These are phyloP conservation scores for Nakazawaea holstii DNA, from an alignment of 805 yeast genomes.

Conservation along the genomic window DNA sequence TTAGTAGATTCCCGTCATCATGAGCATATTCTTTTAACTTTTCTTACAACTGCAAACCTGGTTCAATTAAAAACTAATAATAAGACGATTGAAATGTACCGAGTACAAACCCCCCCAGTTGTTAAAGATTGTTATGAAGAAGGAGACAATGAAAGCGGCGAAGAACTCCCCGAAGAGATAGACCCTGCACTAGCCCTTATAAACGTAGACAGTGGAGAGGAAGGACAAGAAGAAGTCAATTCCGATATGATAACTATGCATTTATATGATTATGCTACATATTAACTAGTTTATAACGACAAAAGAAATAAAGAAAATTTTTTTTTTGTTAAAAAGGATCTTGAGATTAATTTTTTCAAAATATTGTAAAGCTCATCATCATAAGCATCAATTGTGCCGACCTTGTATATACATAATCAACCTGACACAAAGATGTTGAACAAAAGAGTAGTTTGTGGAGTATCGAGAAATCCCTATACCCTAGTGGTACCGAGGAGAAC, in stretches of 20 bases:
- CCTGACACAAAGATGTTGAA: background rate
- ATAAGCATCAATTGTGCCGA: background rate
- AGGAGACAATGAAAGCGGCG: background rate
- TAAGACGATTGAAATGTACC: too few relatives aligned
- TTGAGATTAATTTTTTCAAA: background rate
- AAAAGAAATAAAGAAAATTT: background rate
- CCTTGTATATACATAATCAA: background rate
- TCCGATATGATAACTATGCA: constrained; percentile 1
- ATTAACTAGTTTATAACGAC: background rate
- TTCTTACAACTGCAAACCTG: constrained; percentile 15
- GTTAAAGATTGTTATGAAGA: background rate
- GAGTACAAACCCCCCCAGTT: too few relatives aligned
- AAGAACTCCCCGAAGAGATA: background rate
- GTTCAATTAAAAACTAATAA: constrained; percentile 12
- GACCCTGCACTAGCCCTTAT: too few relatives aligned
- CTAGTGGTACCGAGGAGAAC: background rate
- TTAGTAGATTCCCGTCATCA: constrained; percentile 18
- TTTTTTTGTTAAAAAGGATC: background rate
- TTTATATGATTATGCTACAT: constrained; percentile 7
- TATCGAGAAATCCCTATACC: background rate
- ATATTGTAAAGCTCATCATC: background rate
- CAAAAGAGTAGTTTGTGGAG: background rate
- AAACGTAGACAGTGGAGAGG: background rate
- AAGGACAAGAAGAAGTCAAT: background rate
- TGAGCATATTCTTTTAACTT: constrained; percentile 20